Percentiles rank a stretch among this genome's conserved stretches.
Conservation (phyloP, 768 basidiomycete genomes). For the Gelatoporia subvermispora region DNA sequence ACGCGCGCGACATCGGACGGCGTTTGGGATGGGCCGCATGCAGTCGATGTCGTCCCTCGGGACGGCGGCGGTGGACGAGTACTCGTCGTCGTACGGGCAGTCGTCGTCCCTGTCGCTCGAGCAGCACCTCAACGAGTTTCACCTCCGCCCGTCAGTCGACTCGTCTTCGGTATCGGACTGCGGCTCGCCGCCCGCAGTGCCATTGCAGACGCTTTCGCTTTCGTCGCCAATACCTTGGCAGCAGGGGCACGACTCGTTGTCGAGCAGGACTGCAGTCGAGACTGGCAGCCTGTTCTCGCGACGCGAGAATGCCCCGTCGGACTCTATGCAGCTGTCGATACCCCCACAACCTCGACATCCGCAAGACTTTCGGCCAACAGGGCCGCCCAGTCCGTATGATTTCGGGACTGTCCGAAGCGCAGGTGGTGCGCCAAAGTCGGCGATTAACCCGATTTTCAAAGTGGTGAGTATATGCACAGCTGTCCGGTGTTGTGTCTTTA, state of each 20-base stretch:
- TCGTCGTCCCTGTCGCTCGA: conserved; percentile 79
- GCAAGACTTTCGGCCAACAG: conserved; percentile 32
- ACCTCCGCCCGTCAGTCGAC: conserved; percentile 65
- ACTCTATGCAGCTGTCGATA: conserved; percentile 8
- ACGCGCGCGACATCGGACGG: conserved; percentile 55
- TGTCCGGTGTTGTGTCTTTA: neutral
- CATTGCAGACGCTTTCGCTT: conserved; percentile 68
- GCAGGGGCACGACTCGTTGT: conserved; percentile 17
- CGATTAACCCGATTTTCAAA: conserved; percentile 86
- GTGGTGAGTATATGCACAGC: conserved; percentile 54
- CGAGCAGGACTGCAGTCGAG: conserved; percentile 14
- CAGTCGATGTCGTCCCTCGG: conserved; percentile 72
- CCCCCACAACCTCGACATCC: conserved; percentile 26
- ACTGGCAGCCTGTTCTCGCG: conserved; percentile 12
- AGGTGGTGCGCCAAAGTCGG: conserved; percentile 56
- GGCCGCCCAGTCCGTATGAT: conserved; percentile 43
- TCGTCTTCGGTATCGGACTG: conserved; percentile 55
- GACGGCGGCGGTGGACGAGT: conserved; percentile 66
- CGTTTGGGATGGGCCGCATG: conserved; percentile 54
- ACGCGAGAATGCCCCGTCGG: conserved; percentile 18
- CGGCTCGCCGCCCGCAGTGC: conserved; percentile 51
- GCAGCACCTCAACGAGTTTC: conserved; percentile 74
- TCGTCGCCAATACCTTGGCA: conserved; percentile 50
- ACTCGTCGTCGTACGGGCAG: conserved; percentile 65
- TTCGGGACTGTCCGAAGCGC: conserved; percentile 16